Evolutionary conservation across 257 asterid species (phyloP), one percentile per base, ranked within the genome.

Genomic region (Ehretia macrophylla): DNA sequence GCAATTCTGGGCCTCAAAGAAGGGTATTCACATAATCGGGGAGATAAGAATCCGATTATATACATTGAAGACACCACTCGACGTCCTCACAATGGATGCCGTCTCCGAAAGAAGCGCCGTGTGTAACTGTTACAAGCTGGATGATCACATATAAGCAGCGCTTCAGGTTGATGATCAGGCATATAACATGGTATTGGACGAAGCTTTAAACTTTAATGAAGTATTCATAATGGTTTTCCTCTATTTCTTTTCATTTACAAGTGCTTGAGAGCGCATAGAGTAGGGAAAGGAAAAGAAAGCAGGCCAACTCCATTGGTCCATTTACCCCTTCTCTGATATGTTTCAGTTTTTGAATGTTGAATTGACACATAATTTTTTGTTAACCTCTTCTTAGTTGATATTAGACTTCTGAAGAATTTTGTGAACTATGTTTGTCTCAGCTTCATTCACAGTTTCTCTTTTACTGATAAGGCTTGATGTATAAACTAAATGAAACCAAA

Each of bases 21-120:
- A 14, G 99, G 99, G n/a, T 93, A 75, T 39, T 71, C 83, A 11
- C 72, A 80, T 66, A 84, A 91, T 17, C 75, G 92, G 14, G 86
- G 85, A 22, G 92, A 81, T 60, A 59, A 53, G 63, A 80, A 77
- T 62, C 99, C 96, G 4, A 60, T 89, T 37, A 94, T 93, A 4
- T 82, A 70, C 76, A 64, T 89, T 13, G 97, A 93, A 80, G 97
- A 93, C 68, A 86, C 96, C 0, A 93, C 97, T 16, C 69, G 96
- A 10, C 79, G 77, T 19, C 88, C 97, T 9, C 97, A 93, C 59
- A 93, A 89, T 27, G 97, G 97, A 14, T 93, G 97, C 68, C 97
- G 97, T 49, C 90, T 59, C 65, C 70, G 68, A 11, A 89, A 89
- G 83, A 72, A 77, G 51, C 83, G 97, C 32, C 90, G 96, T 19